A percentile compares a stretch with the other conserved stretches of the same genome.
phyloP scores from a whole-genome alignment of 192 early-diverging fungal genomes.

The Rhizophagus sp. region DNA sequence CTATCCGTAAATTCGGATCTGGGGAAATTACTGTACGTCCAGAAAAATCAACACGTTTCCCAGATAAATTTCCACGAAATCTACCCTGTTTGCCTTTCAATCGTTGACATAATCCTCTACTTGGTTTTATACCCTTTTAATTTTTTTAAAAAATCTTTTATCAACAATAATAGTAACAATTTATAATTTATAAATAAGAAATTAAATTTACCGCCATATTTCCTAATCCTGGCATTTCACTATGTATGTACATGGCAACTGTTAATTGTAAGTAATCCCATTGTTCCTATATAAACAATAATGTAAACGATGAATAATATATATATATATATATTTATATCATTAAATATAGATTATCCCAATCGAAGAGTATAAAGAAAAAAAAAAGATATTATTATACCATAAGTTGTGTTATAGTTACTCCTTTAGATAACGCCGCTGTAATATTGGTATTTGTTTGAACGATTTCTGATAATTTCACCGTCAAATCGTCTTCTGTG shows the following conservation, averaged over 20 bases:
- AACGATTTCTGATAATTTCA: slow-evolving; percentile 92
- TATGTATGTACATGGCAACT: slow-evolving; percentile 96
- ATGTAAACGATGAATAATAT: too few relatives aligned
- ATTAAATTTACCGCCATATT: slow-evolving; percentile 37
- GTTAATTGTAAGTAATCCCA: slow-evolving; percentile 96
- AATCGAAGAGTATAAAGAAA: too few relatives aligned
- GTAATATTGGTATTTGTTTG: slow-evolving; percentile 82
- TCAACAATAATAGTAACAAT: neutral
- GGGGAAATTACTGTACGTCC: slow-evolving; percentile 99
- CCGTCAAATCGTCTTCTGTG: slow-evolving; percentile 97
- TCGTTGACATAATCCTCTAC: slow-evolving; percentile 90
- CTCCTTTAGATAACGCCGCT: slow-evolving; percentile 62
- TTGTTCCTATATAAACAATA: slow-evolving; percentile 63
- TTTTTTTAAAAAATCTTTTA: neutral
- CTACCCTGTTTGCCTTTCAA: slow-evolving; percentile 99
- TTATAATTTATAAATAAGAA: neutral
- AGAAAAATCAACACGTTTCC: slow-evolving; percentile 99
- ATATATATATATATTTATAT: too few relatives aligned
- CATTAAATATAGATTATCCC: too few relatives aligned
- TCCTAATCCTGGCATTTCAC: slow-evolving; percentile 90
- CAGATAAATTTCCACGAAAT: slow-evolving; percentile 97
- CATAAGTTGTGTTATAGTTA: slow-evolving; percentile 69
- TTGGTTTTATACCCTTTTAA: slow-evolving; percentile 56
- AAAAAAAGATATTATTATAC: slow-evolving; percentile 35
- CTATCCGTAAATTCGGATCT: slow-evolving; percentile 97